phyloP scores from a whole-genome alignment of 2,329 filamentous ascomycete species.

The Aspergillus jensenii region DNA sequence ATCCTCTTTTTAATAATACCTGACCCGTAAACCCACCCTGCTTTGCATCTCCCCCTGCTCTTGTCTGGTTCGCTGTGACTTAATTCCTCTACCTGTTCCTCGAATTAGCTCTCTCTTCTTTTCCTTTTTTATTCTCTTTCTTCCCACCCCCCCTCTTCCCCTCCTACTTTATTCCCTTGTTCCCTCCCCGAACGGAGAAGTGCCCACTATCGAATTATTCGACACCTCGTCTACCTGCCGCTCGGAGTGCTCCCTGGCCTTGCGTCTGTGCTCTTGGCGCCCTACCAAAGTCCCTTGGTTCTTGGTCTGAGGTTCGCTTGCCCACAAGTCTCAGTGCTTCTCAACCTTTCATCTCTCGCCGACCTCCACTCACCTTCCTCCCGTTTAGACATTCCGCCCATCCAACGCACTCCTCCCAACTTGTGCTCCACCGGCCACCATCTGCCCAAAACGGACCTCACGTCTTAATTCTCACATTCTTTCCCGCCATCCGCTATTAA shows the following conservation, averaged over 20 bases:
- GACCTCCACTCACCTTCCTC: constrained; percentile 31
- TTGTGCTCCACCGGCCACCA: constrained; percentile 33
- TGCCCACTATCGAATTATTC: constrained; percentile 8
- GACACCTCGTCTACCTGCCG: constrained; percentile 13
- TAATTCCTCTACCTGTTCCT: constrained; percentile 15
- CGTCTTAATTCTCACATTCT: constrained; percentile 35
- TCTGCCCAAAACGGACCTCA: constrained; percentile 58
- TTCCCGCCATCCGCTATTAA: constrained; percentile 48
- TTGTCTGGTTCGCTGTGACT: constrained; percentile 15
- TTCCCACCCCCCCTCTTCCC: constrained; percentile 12
- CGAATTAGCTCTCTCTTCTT: constrained; percentile 15
- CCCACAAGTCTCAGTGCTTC: constrained; percentile 21
- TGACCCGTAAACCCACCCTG: constrained; percentile 16
- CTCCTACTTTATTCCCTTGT: constrained; percentile 13
- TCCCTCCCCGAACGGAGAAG: constrained; percentile 8
- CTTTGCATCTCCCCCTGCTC: constrained; percentile 17
- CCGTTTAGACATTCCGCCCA: constrained; percentile 36
- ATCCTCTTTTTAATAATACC: constrained; percentile 17
- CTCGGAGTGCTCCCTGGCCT: constrained; percentile 15
- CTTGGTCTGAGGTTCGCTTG: constrained; percentile 27
- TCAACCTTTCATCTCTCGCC: constrained; percentile 36
- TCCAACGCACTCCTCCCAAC: constrained; percentile 31
- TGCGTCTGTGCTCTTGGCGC: constrained; percentile 34
- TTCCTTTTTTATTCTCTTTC: constrained; percentile 11
- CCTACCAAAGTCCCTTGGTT: constrained; percentile 22